phyloP scores from a whole-genome alignment of 345 rosid species.

The Eutrema heterophyllum region DNA sequence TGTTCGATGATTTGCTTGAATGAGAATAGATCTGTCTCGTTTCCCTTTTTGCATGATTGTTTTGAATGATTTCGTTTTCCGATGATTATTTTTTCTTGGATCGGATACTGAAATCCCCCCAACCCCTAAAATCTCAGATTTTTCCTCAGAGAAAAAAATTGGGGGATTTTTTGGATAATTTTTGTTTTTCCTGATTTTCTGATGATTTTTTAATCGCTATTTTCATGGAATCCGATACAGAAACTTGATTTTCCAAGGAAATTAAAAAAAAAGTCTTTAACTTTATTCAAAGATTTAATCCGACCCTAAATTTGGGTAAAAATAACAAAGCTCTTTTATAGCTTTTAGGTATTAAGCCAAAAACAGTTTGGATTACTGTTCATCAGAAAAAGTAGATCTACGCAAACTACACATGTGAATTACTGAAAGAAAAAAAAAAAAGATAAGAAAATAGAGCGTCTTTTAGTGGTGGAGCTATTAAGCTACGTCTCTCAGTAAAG shows the following conservation, averaged over 20 bases:
- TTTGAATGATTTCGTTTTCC: neutral
- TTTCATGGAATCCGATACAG: neutral
- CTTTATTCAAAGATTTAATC: neutral
- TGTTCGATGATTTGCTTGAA: conserved; percentile 33
- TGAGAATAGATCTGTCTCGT: conserved; percentile 19
- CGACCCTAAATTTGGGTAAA: neutral
- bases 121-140: neutral
- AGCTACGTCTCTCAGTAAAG: conserved; percentile 10
- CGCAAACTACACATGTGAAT: conserved; percentile 14
- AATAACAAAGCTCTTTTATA: neutral
- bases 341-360: conserved; percentile 2
- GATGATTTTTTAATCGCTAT: neutral
- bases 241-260: neutral
- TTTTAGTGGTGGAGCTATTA: conserved; percentile 28
- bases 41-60: conserved; percentile 17
- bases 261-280: neutral
- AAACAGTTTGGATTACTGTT: conserved; percentile 6
- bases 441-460: neutral
- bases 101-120: conserved; percentile 6
- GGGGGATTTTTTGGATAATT: neutral
- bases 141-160: neutral
- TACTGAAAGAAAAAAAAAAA: neutral
- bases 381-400: conserved; percentile 28
- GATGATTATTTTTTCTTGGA: neutral
- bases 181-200: neutral